A percentile compares a stretch with the other conserved stretches of the same genome.
These are phyloP conservation scores for Hordeum pubiflorum DNA, from an alignment of 202 grass and related monocot species.

Conservation along the genomic window DNA sequence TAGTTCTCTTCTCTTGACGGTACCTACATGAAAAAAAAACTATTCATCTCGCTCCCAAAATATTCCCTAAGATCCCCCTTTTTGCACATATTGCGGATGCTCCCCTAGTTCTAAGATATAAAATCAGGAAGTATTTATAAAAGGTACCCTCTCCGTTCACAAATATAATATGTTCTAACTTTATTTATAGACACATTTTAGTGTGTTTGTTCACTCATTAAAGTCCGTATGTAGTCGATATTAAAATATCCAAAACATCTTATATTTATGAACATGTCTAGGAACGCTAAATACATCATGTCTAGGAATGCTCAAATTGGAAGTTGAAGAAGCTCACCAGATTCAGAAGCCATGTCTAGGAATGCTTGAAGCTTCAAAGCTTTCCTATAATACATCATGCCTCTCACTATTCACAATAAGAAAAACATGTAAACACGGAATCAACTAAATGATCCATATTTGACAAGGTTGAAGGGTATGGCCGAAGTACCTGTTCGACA, in stretches of 20 bases:
- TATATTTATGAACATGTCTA: not conserved
- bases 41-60: not conserved
- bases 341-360: conserved; percentile 96
- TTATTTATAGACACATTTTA: too few relatives aligned
- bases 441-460: conserved; percentile 23
- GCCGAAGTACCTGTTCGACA: conserved; percentile 69
- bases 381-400: conserved; percentile 94
- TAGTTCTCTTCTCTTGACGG: not conserved
- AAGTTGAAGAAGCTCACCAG: conserved; percentile 46
- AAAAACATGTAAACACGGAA: not conserved
- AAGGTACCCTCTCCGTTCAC: not conserved
- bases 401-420: conserved; percentile 61
- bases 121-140: conserved; percentile 1
- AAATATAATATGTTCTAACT: too few relatives aligned
- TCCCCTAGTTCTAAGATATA: not conserved
- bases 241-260: not conserved
- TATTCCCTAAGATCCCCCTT: not conserved
- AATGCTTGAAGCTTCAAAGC: conserved; percentile 95
- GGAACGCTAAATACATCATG: too few relatives aligned
- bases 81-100: not conserved
- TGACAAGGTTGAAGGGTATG: conserved; percentile 9
- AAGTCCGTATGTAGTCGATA: too few relatives aligned
- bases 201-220: too few relatives aligned
- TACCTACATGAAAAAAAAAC: not conserved
- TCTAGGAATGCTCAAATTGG: not conserved